phyloP scores from a whole-genome alignment of 1,139 yeast genomes.

The Insectozyma bohioensis region DNA sequence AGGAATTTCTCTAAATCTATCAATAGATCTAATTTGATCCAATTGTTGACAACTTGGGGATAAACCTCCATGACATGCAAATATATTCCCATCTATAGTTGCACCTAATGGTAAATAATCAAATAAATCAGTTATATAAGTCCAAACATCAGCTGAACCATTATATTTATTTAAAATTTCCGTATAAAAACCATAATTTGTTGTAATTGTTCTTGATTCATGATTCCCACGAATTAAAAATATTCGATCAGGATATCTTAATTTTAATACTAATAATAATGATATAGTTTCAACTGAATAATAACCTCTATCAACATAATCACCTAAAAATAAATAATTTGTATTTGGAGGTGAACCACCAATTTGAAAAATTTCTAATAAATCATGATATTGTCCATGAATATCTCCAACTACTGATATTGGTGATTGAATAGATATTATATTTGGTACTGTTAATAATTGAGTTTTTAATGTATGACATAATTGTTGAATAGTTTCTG shows the following conservation, averaged over 20 bases:
- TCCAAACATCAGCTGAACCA: constrained; percentile 83
- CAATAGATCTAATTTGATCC: constrained; percentile 87
- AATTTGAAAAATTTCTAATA: constrained; percentile 84
- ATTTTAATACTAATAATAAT: constrained; percentile 74
- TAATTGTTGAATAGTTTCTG: constrained; percentile 41
- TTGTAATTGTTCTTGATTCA: constrained; percentile 93
- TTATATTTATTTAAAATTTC: constrained; percentile 86
- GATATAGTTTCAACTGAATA: constrained; percentile 92
- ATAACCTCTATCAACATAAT: constrained; percentile 87
- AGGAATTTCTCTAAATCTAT: constrained; percentile 90
- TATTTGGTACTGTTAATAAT: constrained; percentile 54
- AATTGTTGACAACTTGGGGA: constrained; percentile 93
- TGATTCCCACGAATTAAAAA: constrained; percentile 90
- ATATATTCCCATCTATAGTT: constrained; percentile 87
- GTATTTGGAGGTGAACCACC: constrained; percentile 95
- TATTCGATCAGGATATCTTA: constrained; percentile 82
- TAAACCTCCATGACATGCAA: constrained; percentile 95
- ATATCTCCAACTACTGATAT: constrained; percentile 98
- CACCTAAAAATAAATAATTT: constrained; percentile 89
- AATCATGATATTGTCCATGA: constrained; percentile 95
- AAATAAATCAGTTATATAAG: constrained; percentile 84
- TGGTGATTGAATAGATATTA: constrained; percentile 79
- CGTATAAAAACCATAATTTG: constrained; percentile 93
- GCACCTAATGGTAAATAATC: constrained; percentile 90
- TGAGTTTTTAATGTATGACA: constrained; percentile 45